Evolutionary conservation across 345 rosid species (phyloP).

Genomic region (Eucalyptus cladocalyx): DNA sequence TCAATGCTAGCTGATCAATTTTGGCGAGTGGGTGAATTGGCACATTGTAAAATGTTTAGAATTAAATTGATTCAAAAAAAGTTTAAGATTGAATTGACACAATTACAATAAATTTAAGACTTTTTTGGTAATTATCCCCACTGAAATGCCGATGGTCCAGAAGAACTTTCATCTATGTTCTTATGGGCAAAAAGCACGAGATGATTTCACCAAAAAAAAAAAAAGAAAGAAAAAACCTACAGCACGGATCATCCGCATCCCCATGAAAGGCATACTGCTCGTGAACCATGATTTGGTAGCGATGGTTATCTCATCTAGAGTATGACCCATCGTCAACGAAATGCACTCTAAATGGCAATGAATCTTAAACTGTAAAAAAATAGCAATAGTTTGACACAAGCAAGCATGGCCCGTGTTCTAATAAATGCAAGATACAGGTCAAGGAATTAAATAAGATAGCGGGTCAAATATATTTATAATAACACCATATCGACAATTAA

Average conservation of each 20-base stretch:
- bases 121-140: no score
- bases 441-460: neutral
- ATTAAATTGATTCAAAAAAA: no score
- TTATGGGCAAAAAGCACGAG: no score
- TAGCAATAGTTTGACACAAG: neutral
- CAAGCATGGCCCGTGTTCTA: neutral
- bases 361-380: neutral
- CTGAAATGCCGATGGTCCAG: fast-evolving
- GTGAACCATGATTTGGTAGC: no score
- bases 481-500: neutral
- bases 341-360: neutral
- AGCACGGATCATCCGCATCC: no score
- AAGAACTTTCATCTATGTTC: no score
- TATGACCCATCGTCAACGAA: neutral
- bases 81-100: fast-evolving
- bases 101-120: no score
- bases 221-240: no score
- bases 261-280: no score
- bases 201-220: no score
- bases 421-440: neutral
- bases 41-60: no score
- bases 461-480: neutral
- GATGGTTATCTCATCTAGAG: no score
- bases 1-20: fast-evolving
- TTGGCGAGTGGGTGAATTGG: fast-evolving